phyloP scores from a whole-genome alignment of 2,329 filamentous ascomycete genomes.

The Ophiosphaerella korrae region DNA sequence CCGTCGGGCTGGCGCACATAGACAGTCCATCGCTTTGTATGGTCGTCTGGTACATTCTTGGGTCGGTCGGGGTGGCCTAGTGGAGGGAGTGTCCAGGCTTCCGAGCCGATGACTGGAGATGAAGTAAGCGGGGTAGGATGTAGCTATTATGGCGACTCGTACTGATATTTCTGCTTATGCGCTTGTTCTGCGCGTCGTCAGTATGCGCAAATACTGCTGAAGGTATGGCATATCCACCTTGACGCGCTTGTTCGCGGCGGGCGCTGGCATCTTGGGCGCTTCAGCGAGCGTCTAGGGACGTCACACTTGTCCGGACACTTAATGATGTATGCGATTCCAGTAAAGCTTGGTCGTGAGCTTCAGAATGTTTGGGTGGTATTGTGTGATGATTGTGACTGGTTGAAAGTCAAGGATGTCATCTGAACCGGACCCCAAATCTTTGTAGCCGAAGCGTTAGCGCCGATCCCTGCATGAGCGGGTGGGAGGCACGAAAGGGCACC shows the following conservation, averaged over 20 bases:
- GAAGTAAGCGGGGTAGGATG: background rate
- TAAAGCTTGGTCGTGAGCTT: background rate
- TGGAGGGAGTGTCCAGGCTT: constrained; percentile 67
- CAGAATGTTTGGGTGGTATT: no score
- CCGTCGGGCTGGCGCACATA: constrained; percentile 90
- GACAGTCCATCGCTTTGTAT: constrained; percentile 96
- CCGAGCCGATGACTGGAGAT: constrained; percentile 54
- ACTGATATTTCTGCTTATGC: constrained; percentile 49
- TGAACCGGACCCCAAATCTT: background rate
- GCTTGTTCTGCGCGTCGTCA: constrained; percentile 44
- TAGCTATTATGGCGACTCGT: background rate
- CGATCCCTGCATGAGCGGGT: background rate
- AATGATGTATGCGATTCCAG: background rate
- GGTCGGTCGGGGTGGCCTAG: constrained; percentile 67
- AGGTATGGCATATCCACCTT: constrained; percentile 29
- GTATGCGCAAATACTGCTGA: constrained; percentile 5
- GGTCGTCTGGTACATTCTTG: constrained; percentile 77
- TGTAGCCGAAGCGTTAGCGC: constrained; percentile 1
- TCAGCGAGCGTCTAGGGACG: background rate
- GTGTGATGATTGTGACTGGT: background rate
- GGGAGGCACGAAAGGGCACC: background rate
- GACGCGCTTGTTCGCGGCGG: constrained; percentile 61
- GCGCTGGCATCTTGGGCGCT: constrained; percentile 55
- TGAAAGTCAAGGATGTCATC: background rate
- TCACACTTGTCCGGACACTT: background rate